phyloP scores from a whole-genome alignment of 1,139 yeast species.

The Pichia sp. region DNA sequence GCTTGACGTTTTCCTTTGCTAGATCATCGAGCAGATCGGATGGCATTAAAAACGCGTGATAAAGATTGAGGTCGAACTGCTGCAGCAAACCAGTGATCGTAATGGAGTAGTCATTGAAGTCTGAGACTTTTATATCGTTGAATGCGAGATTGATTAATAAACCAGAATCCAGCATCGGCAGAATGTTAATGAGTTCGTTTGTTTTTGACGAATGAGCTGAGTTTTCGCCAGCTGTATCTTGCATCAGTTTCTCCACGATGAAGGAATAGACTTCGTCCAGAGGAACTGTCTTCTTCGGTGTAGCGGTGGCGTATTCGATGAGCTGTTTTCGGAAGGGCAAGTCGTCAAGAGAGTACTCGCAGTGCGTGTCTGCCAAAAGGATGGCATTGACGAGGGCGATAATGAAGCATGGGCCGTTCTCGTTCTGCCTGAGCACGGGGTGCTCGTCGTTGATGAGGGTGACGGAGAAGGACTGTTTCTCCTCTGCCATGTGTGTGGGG shows the following conservation, averaged over 20 bases:
- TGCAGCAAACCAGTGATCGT: constrained; percentile 34
- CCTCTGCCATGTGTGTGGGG: too few species aligned
- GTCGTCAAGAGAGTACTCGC: not conserved
- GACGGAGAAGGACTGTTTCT: not conserved
- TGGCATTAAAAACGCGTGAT: constrained; percentile 53
- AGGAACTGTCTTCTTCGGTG: not conserved
- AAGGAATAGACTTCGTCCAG: constrained; percentile 10
- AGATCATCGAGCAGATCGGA: constrained; percentile 27
- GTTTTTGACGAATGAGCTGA: not conserved
- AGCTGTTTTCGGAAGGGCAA: not conserved
- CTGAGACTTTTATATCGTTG: constrained; percentile 33
- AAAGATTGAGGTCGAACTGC: constrained; percentile 41
- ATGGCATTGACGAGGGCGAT: constrained; percentile 78
- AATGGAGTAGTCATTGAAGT: constrained; percentile 26
- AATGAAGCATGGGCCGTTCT: constrained; percentile 88
- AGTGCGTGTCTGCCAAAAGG: not conserved
- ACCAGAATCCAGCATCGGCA: constrained; percentile 74
- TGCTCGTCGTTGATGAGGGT: not conserved
- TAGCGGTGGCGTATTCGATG: not conserved
- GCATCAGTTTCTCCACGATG: not conserved
- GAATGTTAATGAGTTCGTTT: constrained; percentile 19
- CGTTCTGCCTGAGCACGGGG: constrained; percentile 68
- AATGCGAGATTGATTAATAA: constrained; percentile 72
- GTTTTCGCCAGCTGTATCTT: not conserved
- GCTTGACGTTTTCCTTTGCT: constrained; percentile 19